These are phyloP conservation scores for Croton laevigatus DNA, from an alignment of 441 rosid species.

Conservation along the genomic window DNA sequence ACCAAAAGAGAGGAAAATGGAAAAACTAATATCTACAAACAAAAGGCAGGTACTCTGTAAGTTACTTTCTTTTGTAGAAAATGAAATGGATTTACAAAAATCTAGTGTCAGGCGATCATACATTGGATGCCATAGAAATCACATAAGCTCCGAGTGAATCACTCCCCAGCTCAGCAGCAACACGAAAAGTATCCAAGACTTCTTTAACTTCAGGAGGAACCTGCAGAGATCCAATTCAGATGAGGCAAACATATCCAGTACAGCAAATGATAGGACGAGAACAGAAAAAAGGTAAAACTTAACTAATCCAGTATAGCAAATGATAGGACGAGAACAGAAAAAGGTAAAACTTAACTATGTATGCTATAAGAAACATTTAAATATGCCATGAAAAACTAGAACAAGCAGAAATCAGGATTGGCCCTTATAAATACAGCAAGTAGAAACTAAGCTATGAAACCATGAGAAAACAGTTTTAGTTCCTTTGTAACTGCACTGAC, in stretches of 20 bases:
- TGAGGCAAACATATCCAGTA: not conserved
- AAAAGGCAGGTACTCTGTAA: constrained; percentile 12
- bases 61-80: not conserved
- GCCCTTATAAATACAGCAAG: too few relatives aligned
- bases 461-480: too few relatives aligned
- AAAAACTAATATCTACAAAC: not conserved
- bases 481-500: too few relatives aligned
- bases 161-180: constrained; percentile 93
- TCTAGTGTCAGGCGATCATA: constrained; percentile 33
- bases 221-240: constrained; percentile 36
- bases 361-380: not conserved
- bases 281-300: not conserved
- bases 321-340: constrained; percentile 1
- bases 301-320: constrained; percentile 10
- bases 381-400: too few relatives aligned
- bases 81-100: not conserved
- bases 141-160: constrained; percentile 99
- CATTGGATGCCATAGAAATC: constrained; percentile 97
- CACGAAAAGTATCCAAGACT: constrained; percentile 82
- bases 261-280: constrained; percentile 14
- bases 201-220: constrained; percentile 81
- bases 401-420: too few relatives aligned
- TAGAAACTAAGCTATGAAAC: too few relatives aligned
- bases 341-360: not conserved
- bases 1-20: not conserved